These are phyloP conservation scores for Trichodelitschia bisporula DNA, from an alignment of 495 filamentous ascomycete species.

Conservation along the genomic window DNA sequence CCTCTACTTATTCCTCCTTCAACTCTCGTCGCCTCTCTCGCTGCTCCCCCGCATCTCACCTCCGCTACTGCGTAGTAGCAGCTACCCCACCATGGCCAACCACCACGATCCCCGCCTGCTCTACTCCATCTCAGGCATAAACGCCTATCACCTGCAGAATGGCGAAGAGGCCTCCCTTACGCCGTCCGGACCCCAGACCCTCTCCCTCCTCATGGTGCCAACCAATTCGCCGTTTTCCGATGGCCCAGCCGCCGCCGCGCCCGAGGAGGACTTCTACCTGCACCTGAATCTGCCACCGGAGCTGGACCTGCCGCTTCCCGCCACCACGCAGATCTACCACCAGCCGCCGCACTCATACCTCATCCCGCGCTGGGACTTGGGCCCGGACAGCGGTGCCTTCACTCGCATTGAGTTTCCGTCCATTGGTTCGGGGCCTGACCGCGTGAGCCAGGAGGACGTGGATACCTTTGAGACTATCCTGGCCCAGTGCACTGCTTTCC, in stretches of 20 bases:
- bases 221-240: slow-evolving; percentile 50
- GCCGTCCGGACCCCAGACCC: slow-evolving; percentile 62
- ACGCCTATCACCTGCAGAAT: slow-evolving; percentile 69
- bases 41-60: too few relatives aligned
- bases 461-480: slow-evolving; percentile 94
- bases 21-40: too few relatives aligned
- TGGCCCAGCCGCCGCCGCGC: slow-evolving; percentile 27
- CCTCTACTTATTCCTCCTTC: too few relatives aligned
- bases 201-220: slow-evolving; percentile 84
- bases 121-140: slow-evolving; percentile 63
- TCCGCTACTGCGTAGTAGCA: too few relatives aligned
- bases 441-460: slow-evolving; percentile 66
- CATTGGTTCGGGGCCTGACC: slow-evolving; percentile 33
- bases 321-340: slow-evolving; percentile 86
- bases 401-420: slow-evolving; percentile 72
- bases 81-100: slow-evolving; percentile 17
- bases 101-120: slow-evolving; percentile 52
- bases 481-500: slow-evolving; percentile 83
- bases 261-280: slow-evolving; percentile 85
- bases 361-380: slow-evolving; percentile 80
- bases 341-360: slow-evolving; percentile 74
- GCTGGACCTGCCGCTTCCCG: slow-evolving; percentile 70
- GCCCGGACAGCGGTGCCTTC: slow-evolving; percentile 66
- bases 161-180: slow-evolving; percentile 64
- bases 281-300: slow-evolving; percentile 86